Evolutionary conservation across 192 early-diverging fungal genomes (phyloP).

Genomic region (Rhizophagus prolifer): DNA sequence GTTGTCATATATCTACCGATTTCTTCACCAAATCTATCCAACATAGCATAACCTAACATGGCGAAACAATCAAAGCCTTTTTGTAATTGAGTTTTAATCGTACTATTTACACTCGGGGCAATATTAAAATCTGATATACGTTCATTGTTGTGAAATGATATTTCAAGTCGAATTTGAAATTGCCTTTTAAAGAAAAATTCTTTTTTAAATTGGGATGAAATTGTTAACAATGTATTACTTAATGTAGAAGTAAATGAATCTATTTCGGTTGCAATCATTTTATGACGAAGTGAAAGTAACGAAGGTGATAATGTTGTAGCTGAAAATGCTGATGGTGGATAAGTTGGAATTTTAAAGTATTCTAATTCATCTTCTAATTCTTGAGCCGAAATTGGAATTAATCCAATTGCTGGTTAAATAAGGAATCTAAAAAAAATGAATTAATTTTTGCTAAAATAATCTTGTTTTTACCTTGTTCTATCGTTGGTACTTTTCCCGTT

Average conservation of each 20-base stretch:
- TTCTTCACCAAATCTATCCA: slow-evolving; percentile 2
- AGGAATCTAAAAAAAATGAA: too few species aligned
- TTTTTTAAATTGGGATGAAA: slow-evolving; percentile 19
- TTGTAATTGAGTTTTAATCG: slow-evolving; percentile 3
- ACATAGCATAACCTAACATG: slow-evolving; percentile 1
- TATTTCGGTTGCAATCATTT: slow-evolving; percentile 14
- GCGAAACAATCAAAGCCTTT: background rate
- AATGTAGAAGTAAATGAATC: slow-evolving; percentile 6
- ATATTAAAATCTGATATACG: slow-evolving; percentile 20
- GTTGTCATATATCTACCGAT: slow-evolving; percentile 21
- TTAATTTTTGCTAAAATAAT: background rate
- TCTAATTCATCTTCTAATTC: slow-evolving; percentile 22
- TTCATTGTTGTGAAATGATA: slow-evolving; percentile 8
- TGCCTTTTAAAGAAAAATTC: slow-evolving; percentile 16
- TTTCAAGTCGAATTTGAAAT: slow-evolving; percentile 9
- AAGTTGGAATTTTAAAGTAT: slow-evolving; percentile 17
- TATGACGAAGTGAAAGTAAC: slow-evolving; percentile 1
- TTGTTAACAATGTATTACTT: background rate
- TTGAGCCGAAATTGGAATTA: background rate
- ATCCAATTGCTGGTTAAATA: background rate
- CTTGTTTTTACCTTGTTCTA: background rate
- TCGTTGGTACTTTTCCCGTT: slow-evolving; percentile 10
- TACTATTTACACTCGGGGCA: background rate
- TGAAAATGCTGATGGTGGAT: slow-evolving; percentile 6
- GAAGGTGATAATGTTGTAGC: background rate